Evolutionary conservation across 352 stramenopile genomes (phyloP).

Genomic region (Globisporangium barbulae): DNA sequence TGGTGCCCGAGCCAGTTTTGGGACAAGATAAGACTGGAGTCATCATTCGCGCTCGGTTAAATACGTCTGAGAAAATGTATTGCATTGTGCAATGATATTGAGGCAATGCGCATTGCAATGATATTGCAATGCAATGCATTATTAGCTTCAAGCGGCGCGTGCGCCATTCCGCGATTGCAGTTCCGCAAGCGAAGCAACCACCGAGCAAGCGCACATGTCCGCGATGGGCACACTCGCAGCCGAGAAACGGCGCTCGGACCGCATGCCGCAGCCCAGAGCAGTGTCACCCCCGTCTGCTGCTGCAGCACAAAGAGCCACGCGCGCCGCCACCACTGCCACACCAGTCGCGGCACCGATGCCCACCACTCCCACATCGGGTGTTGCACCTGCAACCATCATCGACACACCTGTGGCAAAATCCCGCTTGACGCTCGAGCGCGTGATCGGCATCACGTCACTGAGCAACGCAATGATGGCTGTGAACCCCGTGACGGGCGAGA

Average conservation of each 20-base stretch:
- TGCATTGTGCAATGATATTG: not conserved
- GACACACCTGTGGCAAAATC: slow-evolving; percentile 21
- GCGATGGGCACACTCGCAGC: slow-evolving; percentile 12
- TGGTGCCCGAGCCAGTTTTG: slow-evolving; percentile 9
- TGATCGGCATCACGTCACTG: slow-evolving; percentile 68
- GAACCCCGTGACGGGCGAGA: slow-evolving; percentile 72
- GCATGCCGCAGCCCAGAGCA: not conserved
- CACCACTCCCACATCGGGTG: not conserved
- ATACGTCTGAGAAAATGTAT: no score
- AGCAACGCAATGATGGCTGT: slow-evolving; percentile 78
- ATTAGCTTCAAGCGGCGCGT: not conserved
- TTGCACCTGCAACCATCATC: slow-evolving; percentile 4
- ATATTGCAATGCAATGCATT: no score
- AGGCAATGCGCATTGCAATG: no score
- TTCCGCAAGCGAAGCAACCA: not conserved
- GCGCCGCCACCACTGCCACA: not conserved
- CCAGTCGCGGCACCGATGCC: no score
- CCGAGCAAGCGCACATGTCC: not conserved
- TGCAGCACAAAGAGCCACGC: not conserved
- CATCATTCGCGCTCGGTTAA: no score
- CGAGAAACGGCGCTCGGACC: slow-evolving; percentile 5
- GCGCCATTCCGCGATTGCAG: not conserved
- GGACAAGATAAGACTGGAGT: slow-evolving; percentile 2
- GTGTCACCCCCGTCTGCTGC: slow-evolving; percentile 5
- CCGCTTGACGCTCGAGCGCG: slow-evolving; percentile 76